phyloP scores from a whole-genome alignment of 768 basidiomycete genomes.

The Flagelloscypha sp. region DNA sequence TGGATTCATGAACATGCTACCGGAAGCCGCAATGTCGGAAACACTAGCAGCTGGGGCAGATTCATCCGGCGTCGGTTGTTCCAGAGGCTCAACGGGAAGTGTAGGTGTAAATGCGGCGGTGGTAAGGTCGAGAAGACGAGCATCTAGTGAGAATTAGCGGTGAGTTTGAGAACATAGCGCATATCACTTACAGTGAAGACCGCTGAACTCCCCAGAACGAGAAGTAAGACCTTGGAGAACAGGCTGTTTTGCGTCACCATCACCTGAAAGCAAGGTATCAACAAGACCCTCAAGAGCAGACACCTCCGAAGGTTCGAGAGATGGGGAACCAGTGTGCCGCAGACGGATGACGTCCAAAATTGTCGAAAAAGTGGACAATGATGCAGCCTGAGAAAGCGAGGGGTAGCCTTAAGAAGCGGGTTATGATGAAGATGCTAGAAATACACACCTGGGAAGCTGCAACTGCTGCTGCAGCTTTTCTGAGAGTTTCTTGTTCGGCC shows the following conservation, averaged over 20 bases:
- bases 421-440: conserved; percentile 2
- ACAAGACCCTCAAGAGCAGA: conserved; percentile 44
- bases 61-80: neutral
- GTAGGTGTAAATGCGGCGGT: conserved; percentile 38
- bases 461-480: conserved; percentile 48
- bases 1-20: conserved; percentile 73
- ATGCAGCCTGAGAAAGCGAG: conserved; percentile 29
- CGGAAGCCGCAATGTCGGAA: conserved; percentile 27
- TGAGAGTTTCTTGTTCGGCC: conserved; percentile 46
- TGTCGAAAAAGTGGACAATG: conserved; percentile 35
- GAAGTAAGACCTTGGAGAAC: conserved; percentile 49
- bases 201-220: conserved; percentile 51
- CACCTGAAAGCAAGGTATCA: conserved; percentile 49
- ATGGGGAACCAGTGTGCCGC: conserved; percentile 29
- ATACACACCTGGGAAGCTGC: conserved; percentile 48
- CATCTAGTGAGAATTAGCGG: conserved; percentile 32
- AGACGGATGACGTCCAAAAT: conserved; percentile 55
- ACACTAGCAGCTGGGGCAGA: conserved; percentile 18
- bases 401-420: conserved; percentile 3
- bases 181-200: conserved; percentile 49
- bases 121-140: conserved; percentile 51
- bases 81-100: conserved; percentile 11
- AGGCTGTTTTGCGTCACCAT: conserved; percentile 39
- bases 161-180: conserved; percentile 6
- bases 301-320: conserved; percentile 44